Evolutionary conservation across 148 eudicot genomes (phyloP).

Genomic region (Rheum nobile): DNA sequence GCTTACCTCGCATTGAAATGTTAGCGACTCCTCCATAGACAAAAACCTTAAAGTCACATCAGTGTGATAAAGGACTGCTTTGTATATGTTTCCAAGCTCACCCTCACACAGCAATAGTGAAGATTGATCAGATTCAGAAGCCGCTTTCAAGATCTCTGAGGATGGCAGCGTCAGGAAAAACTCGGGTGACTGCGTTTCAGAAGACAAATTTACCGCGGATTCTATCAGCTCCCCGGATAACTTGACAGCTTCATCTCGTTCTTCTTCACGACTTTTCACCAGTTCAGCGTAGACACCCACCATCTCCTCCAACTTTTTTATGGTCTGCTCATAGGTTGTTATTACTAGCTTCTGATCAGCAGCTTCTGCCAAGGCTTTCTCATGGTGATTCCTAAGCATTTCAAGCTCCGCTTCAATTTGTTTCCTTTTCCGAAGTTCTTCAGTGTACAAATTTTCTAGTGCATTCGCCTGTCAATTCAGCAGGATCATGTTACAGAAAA

Average conservation of each 20-base stretch:
- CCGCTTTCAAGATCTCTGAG: neutral
- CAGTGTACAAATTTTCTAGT: slow-evolving; percentile 37
- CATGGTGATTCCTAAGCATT: neutral
- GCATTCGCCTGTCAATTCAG: slow-evolving; percentile 30
- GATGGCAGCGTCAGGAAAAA: neutral
- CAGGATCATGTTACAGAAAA: neutral
- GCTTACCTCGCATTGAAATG: slow-evolving; percentile 83
- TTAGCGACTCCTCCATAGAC: slow-evolving; percentile 39
- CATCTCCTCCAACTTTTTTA: neutral
- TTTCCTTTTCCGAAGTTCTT: slow-evolving; percentile 23
- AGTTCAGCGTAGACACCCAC: neutral
- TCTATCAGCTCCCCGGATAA: neutral
- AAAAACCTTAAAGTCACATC: slow-evolving; percentile 62
- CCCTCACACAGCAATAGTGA: neutral
- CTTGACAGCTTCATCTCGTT: slow-evolving; percentile 3
- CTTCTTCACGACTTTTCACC: neutral
- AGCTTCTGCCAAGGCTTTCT: neutral
- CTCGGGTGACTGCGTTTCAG: neutral
- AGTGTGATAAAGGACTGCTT: slow-evolving; percentile 51
- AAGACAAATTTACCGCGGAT: too few relatives aligned
- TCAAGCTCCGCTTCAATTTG: slow-evolving; percentile 1
- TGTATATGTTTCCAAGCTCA: slow-evolving; percentile 56
- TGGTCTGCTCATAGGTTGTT: neutral
- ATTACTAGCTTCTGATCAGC: neutral
- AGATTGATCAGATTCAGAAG: neutral